Evolutionary conservation across 768 basidiomycete species (phyloP), one percentile per base, ranked within the genome.

Genomic region (Chalciporus pseudorubinellus): DNA sequence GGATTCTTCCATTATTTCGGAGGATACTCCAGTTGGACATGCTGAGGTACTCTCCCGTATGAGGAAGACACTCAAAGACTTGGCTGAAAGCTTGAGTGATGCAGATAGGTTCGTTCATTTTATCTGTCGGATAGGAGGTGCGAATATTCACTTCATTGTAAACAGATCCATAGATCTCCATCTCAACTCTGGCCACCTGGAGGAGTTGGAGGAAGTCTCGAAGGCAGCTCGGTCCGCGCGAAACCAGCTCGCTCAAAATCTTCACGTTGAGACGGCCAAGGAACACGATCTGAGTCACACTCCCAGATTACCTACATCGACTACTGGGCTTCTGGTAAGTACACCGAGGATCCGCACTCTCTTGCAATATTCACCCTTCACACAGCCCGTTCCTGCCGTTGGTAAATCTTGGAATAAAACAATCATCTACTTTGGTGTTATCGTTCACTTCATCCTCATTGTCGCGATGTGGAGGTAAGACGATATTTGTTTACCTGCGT

Each of bases 391-490:
- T 43, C 44, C 44, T 31, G 50, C 48, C 46, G 60, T 45, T 60
- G 62, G 48, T 42, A 59, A 50, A 33, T 29, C 53, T 13, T 62
- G 59, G 63, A 60, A 53, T 59, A 68, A 61, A 48, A 61, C 58
- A 21, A 67, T 73, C 62, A 50, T 72, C 10, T 68, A 71, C 22
- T 74, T 70, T 60, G 56, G 56, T 6, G 53, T 79, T 39, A 22
- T 74, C 38, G 39, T 79, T 4, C 84, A 86, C 53, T 19, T 80
- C 8, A 16, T 80, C 0, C 39, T 85, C 21, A 50, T 77, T 29
- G 55, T 79, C 46, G 51, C 77, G 16, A 78, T 87, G 76, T 85
- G 83, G 67, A 78, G 79, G 86, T 87, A 64, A 39, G 11, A 75
- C 60, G n/a, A 47, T 33, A 14, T 42, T 29, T 28, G 19, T 34